Percentiles rank a stretch among this genome's conserved stretches.
Evolutionary conservation across 257 asterid species (phyloP).

Genomic region (Lantana camara): DNA sequence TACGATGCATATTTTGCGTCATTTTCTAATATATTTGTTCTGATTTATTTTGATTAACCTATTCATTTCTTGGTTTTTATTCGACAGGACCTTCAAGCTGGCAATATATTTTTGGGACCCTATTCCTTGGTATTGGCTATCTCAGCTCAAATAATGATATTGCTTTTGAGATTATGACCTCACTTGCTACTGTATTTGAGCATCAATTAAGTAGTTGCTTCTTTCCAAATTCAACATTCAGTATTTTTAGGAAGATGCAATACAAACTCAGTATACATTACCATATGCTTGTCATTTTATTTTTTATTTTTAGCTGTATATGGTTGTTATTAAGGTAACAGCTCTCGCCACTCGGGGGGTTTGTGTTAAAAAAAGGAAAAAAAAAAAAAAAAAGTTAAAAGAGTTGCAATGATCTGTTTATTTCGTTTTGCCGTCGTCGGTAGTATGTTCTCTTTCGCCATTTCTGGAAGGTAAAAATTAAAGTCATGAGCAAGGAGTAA

Average conservation of each 20-base stretch:
- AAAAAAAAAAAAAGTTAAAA: no score
- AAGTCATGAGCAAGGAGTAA: no score
- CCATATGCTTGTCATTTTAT: no score
- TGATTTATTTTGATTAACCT: background rate
- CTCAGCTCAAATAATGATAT: conserved; percentile 42
- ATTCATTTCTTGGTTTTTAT: background rate
- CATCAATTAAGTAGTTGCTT: conserved; percentile 25
- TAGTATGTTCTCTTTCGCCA: no score
- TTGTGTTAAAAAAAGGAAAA: no score
- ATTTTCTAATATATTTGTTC: background rate
- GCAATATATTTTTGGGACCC: conserved; percentile 32
- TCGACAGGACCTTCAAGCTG: conserved; percentile 57
- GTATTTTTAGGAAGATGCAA: conserved; percentile 25
- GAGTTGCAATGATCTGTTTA: no score
- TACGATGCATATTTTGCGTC: background rate
- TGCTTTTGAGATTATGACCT: conserved; percentile 44
- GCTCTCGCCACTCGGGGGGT: no score
- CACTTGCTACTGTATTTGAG: background rate
- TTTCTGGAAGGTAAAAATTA: no score
- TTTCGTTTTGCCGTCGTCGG: no score
- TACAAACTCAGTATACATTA: conserved; percentile 17
- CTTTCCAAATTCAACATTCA: conserved; percentile 19
- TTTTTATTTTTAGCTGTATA: no score
- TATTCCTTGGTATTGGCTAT: conserved; percentile 37
- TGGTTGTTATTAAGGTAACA: no score